Percentiles rank a stretch among this genome's conserved stretches.
phyloP scores from a whole-genome alignment of 2,329 filamentous ascomycete genomes.

The Phaeosphaeriaceae sp. region DNA sequence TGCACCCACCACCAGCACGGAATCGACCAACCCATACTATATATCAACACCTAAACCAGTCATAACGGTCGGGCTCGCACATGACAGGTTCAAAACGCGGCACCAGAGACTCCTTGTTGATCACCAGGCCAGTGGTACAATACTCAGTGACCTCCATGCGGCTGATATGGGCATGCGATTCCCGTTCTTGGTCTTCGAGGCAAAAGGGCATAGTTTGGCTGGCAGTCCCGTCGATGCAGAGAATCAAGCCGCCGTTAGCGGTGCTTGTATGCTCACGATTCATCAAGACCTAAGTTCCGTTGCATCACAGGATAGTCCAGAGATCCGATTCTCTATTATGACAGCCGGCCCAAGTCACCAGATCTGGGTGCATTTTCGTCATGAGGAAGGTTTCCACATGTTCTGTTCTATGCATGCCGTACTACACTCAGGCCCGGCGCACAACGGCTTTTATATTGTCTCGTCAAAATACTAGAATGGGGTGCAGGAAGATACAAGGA shows the following conservation, averaged over 20 bases:
- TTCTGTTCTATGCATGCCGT: neutral
- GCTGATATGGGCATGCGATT: constrained; percentile 26
- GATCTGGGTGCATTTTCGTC: constrained; percentile 12
- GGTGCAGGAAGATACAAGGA: neutral
- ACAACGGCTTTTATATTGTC: neutral
- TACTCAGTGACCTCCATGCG: constrained; percentile 22
- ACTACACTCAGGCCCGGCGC: neutral
- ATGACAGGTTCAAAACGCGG: constrained; percentile 8
- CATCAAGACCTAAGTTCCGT: constrained; percentile 1
- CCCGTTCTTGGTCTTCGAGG: constrained; percentile 23
- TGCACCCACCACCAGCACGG: constrained; percentile 20
- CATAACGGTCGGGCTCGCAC: constrained; percentile 20
- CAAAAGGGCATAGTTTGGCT: constrained; percentile 18
- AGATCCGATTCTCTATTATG: neutral
- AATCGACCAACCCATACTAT: constrained; percentile 23
- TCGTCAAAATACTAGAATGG: neutral
- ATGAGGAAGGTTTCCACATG: neutral
- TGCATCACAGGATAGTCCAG: neutral
- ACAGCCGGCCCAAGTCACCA: constrained; percentile 14
- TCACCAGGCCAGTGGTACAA: constrained; percentile 15
- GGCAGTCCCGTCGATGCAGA: constrained; percentile 21
- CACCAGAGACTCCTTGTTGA: constrained; percentile 13
- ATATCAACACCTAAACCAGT: constrained; percentile 27
- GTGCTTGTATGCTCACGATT: constrained; percentile 22
- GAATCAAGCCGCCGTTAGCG: constrained; percentile 24